These are phyloP conservation scores for Austroboletus novae-zelandiae DNA, from an alignment of 1,284 basidiomycete genomes.

Conservation along the genomic window DNA sequence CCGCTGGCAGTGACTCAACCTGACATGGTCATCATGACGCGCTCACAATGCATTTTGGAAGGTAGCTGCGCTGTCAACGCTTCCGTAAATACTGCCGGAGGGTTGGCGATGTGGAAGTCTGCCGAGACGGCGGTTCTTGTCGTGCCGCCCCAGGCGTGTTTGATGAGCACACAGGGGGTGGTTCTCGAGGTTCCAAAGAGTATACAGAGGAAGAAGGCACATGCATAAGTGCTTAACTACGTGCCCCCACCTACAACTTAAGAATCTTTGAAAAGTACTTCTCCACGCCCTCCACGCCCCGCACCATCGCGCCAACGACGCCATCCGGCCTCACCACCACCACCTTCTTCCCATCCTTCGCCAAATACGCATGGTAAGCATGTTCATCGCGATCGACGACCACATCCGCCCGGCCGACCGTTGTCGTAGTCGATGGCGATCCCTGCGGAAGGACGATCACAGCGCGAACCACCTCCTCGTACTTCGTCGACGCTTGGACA, in stretches of 20 bases:
- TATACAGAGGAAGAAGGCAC: too few relatives aligned
- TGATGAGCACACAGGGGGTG: too few relatives aligned
- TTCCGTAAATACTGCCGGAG: too few relatives aligned
- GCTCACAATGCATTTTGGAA: too few relatives aligned
- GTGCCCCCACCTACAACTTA: conserved; percentile 4
- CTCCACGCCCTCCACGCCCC: conserved; percentile 26
- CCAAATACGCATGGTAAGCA: conserved; percentile 22
- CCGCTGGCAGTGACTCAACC: too few relatives aligned
- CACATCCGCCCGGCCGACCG: neutral
- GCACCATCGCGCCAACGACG: conserved; percentile 36
- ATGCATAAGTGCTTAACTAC: too few relatives aligned
- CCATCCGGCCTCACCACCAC: conserved; percentile 39
- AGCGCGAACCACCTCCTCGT: neutral
- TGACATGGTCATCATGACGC: too few relatives aligned
- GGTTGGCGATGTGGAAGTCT: too few relatives aligned
- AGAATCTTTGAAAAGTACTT: conserved; percentile 29
- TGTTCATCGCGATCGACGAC: conserved; percentile 19
- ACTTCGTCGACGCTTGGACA: conserved; percentile 4
- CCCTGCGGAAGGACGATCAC: conserved; percentile 18
- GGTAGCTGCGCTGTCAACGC: too few relatives aligned
- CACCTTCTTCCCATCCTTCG: conserved; percentile 11
- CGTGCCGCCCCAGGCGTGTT: too few relatives aligned
- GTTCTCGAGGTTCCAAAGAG: too few relatives aligned
- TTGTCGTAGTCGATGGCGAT: neutral
- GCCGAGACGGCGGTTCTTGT: too few relatives aligned